A percentile compares a stretch with the other conserved stretches of the same genome.
phyloP scores from a whole-genome alignment of 768 basidiomycete species.

The Saitozyma sp. region DNA sequence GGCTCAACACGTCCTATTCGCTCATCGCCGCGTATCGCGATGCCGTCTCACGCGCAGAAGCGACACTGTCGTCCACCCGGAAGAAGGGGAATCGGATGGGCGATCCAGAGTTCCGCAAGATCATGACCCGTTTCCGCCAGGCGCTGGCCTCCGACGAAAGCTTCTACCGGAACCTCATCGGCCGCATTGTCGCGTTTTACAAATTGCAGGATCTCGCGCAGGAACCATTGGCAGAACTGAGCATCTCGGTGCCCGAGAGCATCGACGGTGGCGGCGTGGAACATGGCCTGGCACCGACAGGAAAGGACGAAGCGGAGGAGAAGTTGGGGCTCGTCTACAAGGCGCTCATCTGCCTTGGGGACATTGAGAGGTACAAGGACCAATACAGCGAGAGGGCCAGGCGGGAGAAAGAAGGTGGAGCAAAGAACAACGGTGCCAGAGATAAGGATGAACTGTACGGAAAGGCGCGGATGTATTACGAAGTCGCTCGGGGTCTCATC shows the following conservation, averaged over 20 bases:
- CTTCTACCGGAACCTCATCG: conserved; percentile 81
- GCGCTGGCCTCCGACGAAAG: conserved; percentile 87
- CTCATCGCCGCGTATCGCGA: conserved; percentile 44
- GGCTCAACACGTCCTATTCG: conserved; percentile 47
- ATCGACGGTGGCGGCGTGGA: conserved; percentile 2
- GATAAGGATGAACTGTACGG: conserved; percentile 58
- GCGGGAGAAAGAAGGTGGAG: conserved; percentile 11
- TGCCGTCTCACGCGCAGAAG: conserved; percentile 29
- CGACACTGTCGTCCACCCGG: conserved; percentile 3
- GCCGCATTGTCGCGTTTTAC: conserved; percentile 69
- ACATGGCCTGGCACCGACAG: conserved; percentile 23
- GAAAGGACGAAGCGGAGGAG: conserved; percentile 60
- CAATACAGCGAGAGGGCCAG: conserved; percentile 61
- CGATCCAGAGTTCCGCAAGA: conserved; percentile 79
- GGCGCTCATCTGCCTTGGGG: conserved; percentile 85
- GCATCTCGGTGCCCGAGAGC: conserved; percentile 10
- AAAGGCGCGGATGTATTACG: conserved; percentile 62
- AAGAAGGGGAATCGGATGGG: conserved; percentile 55
- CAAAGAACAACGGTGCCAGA: conserved; percentile 32
- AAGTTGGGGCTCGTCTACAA: conserved; percentile 79
- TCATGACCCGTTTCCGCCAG: conserved; percentile 81
- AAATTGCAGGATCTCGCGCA: conserved; percentile 57
- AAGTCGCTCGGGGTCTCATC: conserved; percentile 75
- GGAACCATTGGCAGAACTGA: conserved; percentile 3
- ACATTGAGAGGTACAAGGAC: conserved; percentile 90